phyloP scores from a whole-genome alignment of 129 eudicot species.

The Pulicaria dysenterica region DNA sequence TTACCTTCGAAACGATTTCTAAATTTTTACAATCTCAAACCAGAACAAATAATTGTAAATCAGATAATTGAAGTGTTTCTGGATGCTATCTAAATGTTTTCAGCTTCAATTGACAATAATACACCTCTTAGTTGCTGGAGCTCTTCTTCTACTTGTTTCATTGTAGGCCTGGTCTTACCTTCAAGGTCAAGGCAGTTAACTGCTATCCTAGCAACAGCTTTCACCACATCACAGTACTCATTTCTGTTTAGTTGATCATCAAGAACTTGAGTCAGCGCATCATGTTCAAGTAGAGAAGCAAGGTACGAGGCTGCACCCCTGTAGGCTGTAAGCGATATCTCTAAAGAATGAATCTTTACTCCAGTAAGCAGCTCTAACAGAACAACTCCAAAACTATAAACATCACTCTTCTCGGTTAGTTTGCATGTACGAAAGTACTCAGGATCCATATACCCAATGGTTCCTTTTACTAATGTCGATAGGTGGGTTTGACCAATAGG shows the following conservation, averaged over 20 bases:
- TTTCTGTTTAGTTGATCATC: background rate
- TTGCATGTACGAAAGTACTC: conserved; percentile 10
- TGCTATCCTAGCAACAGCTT: conserved; percentile 14
- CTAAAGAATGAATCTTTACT: background rate
- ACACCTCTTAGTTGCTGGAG: background rate
- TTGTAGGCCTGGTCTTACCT: conserved; percentile 6
- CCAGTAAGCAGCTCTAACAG: background rate
- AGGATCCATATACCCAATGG: conserved; percentile 23
- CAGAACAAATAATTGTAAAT: too few species aligned
- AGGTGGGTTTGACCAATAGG: conserved; percentile 20
- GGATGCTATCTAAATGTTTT: too few species aligned
- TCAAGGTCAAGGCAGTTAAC: conserved; percentile 4
- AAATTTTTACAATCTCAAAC: too few species aligned
- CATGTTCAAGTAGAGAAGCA: background rate
- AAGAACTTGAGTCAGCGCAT: background rate
- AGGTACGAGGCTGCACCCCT: conserved; percentile 5
- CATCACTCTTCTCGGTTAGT: conserved; percentile 16
- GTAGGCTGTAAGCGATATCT: background rate
- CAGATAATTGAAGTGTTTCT: too few species aligned
- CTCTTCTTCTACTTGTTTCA: background rate
- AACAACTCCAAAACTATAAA: background rate
- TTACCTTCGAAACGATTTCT: too few species aligned
- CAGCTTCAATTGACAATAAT: background rate
- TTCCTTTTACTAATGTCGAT: conserved; percentile 25
- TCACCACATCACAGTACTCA: background rate